Base-by-base conservation (phyloP, 768 basidiomycete genomes). In the Suillus subluteus region DNA sequence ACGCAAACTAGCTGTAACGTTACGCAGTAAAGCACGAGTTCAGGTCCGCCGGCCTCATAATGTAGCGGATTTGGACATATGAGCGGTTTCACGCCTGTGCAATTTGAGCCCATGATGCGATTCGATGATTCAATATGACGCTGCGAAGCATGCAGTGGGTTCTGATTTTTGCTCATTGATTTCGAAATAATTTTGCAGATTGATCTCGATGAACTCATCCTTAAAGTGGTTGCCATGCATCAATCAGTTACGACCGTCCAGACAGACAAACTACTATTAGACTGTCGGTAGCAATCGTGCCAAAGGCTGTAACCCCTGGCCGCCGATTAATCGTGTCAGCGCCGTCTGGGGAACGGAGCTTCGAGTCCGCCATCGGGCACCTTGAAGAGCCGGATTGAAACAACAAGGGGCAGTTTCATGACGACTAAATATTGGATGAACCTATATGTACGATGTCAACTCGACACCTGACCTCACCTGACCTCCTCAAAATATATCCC, bases 211-310 rank as follows among this genome's bases (percentile, higher is more conserved):
- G 15, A 23, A 54, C 8, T 30, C 52, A 55, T 55, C 18, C 32
- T 56, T 56, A 21, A 56, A 35, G 32, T 35, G 54, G 55, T 56
- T 35, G 32, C 32, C 55, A 56, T 32, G 54, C 54, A 55, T 6
- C 30, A 55, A 55, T 6, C 30, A 55, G 30, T 55, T 32, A 21
- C 54, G 32, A 55, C 30, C 2, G 30, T 16, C 13, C 26, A 16
- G 52, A 50, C 26, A 52, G 50, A 16, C 26, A 30, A 3, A 30
- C 26, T 23, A 15, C n/a, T 48, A 23, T 23, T 16, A 26, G 50
- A 26, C 23, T 26, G 23, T 26, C n/a, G 21, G 52, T 54, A 30
- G 18, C 30, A 54, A 52, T 13, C 2, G 9, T 11, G 26, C 26
- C 26, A 26, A 16, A 54, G 16, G 26, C 52, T 54, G 52, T 54